phyloP scores from a whole-genome alignment of 2,329 filamentous ascomycete species.

The Tolypocladium nubicola region DNA sequence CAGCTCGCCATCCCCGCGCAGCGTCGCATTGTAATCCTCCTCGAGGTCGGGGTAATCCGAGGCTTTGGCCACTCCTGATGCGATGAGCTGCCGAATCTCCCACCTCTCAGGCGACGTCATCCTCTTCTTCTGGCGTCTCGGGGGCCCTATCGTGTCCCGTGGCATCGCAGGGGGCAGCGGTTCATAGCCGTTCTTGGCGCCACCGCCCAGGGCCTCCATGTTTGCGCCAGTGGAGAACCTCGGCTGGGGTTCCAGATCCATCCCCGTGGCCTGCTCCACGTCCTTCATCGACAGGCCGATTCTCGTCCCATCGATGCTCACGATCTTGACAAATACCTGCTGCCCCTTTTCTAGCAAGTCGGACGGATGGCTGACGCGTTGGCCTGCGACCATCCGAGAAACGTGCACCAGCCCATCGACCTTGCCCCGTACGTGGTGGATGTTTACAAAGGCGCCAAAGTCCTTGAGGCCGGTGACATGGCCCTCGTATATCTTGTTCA shows the following conservation, averaged over 20 bases:
- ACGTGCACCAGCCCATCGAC: conserved; percentile 91
- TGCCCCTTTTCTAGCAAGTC: conserved; percentile 76
- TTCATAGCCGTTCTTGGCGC: conserved; percentile 45
- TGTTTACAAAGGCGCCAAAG: conserved; percentile 89
- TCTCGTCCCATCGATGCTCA: conserved; percentile 70
- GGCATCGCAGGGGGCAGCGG: conserved; percentile 25
- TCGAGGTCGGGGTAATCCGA: conserved; percentile 92
- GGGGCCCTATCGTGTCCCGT: conserved; percentile 27
- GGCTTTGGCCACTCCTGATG: conserved; percentile 85
- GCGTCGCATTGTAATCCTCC: conserved; percentile 81
- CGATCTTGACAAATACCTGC: conserved; percentile 83
- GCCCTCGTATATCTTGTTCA: conserved; percentile 84
- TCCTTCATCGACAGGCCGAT: conserved; percentile 96
- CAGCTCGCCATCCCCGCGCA: conserved; percentile 77
- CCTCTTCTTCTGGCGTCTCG: conserved; percentile 66
- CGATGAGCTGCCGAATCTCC: conserved; percentile 95
- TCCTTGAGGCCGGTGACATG: conserved; percentile 88
- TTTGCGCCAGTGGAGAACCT: conserved; percentile 85
- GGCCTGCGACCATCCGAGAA: conserved; percentile 75
- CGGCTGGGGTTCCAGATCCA: conserved; percentile 69
- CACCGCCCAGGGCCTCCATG: conserved; percentile 65
- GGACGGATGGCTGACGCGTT: conserved; percentile 82
- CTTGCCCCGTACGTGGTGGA: conserved; percentile 78
- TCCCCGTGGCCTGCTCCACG: conserved; percentile 80
- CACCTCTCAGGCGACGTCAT: conserved; percentile 95